Evolutionary conservation across 2,329 filamentous ascomycete species (phyloP).

Genomic region (Ceratocystis huliohia): DNA sequence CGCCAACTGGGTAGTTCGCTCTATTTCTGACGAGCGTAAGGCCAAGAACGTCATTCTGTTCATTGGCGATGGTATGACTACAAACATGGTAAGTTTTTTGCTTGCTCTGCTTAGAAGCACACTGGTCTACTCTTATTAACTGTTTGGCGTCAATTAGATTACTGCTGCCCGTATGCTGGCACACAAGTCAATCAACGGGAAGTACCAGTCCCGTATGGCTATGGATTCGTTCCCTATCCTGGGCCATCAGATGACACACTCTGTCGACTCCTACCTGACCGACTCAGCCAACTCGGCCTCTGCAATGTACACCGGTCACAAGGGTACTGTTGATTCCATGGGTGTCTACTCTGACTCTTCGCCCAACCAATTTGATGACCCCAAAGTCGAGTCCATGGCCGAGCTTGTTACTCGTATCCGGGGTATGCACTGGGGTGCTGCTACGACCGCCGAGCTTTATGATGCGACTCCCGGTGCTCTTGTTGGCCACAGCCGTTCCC

Average conservation of each 20-base stretch:
- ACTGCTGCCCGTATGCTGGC: conserved; percentile 68
- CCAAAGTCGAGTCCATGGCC: conserved; percentile 73
- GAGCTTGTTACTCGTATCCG: conserved; percentile 62
- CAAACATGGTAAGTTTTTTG: conserved; percentile 45
- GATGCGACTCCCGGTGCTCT: conserved; percentile 73
- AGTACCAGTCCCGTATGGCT: conserved; percentile 62
- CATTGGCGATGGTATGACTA: conserved; percentile 61
- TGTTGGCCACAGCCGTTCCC: conserved; percentile 58
- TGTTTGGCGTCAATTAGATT: conserved; percentile 32
- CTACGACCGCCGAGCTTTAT: conserved; percentile 68
- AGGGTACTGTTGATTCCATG: conserved; percentile 70
- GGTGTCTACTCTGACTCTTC: conserved; percentile 69
- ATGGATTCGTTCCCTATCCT: conserved; percentile 77
- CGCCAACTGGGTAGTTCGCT: conserved; percentile 65
- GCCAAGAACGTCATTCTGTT: conserved; percentile 80
- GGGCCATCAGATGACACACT: conserved; percentile 82
- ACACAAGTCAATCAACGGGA: conserved; percentile 73
- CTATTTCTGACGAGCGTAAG: conserved; percentile 54
- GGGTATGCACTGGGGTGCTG: conserved; percentile 49
- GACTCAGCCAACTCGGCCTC: conserved; percentile 78
- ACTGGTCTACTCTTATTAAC: neutral
- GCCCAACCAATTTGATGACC: conserved; percentile 61
- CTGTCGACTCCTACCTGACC: conserved; percentile 72
- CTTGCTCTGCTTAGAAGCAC: too few relatives aligned
- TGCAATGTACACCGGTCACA: conserved; percentile 71